Conservation (phyloP, 1,139 yeast genomes). For the Debaryomyces sp. region DNA sequence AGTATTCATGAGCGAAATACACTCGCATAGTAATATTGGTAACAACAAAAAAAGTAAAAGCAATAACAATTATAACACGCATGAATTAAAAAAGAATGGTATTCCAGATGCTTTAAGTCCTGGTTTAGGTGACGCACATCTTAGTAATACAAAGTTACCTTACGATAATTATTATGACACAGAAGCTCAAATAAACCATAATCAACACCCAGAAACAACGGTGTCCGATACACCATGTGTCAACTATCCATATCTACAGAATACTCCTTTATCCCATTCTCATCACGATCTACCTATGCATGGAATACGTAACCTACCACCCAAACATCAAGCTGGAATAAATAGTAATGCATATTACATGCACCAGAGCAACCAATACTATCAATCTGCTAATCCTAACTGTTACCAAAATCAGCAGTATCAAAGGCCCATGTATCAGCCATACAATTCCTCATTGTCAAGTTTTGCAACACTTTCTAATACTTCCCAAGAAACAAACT, state of each 20-base stretch:
- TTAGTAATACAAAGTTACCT: neutral
- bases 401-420: constrained; percentile 9
- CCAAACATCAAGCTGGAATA: neutral
- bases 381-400: neutral
- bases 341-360: constrained; percentile 1
- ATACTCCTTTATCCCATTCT: neutral
- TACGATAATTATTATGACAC: constrained; percentile 10
- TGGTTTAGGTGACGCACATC: neutral
- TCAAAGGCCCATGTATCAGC: constrained; percentile 14
- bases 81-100: neutral
- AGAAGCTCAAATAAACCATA: neutral
- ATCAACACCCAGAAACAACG: neutral
- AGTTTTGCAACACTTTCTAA: constrained; percentile 10
- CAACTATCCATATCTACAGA: neutral
- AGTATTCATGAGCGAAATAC: constrained; percentile 12
- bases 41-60: neutral
- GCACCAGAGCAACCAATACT: neutral
- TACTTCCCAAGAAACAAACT: neutral
- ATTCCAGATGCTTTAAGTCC: neutral
- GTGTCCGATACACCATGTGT: neutral
- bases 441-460: constrained; percentile 16
- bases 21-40: constrained; percentile 3
- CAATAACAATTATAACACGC: neutral
- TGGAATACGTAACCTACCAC: constrained; percentile 1
- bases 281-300: neutral